Evolutionary conservation across 176 grass and related monocot species (phyloP).

Genomic region (Zoysia pacifica): DNA sequence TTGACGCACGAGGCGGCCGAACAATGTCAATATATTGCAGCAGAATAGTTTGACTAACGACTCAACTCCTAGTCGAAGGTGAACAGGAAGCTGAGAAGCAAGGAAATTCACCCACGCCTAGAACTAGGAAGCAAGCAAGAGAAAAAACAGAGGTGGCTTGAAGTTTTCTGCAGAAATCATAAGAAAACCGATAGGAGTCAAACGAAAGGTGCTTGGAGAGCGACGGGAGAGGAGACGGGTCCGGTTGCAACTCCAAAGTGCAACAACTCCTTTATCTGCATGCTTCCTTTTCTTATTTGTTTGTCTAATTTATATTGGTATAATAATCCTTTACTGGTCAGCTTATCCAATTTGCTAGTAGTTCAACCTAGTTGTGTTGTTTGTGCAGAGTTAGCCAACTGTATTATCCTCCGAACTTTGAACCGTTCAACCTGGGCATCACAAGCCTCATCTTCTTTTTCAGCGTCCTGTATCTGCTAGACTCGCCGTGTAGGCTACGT

Average conservation of each 20-base stretch:
- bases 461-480: too few relatives aligned
- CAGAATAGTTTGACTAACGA: slow-evolving; percentile 2
- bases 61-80: neutral
- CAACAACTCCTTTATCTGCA: slow-evolving; percentile 2
- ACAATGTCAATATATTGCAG: slow-evolving; percentile 1
- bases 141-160: neutral
- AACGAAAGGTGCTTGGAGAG: slow-evolving; percentile 38
- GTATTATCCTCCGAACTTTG: neutral
- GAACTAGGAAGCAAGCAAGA: neutral
- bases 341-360: neutral
- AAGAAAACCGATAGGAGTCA: slow-evolving; percentile 30
- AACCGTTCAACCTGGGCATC: too few relatives aligned
- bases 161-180: neutral
- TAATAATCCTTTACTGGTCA: neutral
- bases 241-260: slow-evolving; percentile 1
- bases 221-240: slow-evolving; percentile 30
- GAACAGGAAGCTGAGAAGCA: slow-evolving; percentile 12
- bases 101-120: slow-evolving; percentile 20
- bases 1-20: neutral
- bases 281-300: slow-evolving; percentile 17
- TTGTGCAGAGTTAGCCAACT: neutral
- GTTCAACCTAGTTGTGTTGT: neutral
- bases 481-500: too few relatives aligned
- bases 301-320: neutral
- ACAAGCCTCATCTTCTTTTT: too few relatives aligned